These are phyloP conservation scores for Parachaetomium inaequale DNA, from an alignment of 495 filamentous ascomycete genomes.

Conservation along the genomic window DNA sequence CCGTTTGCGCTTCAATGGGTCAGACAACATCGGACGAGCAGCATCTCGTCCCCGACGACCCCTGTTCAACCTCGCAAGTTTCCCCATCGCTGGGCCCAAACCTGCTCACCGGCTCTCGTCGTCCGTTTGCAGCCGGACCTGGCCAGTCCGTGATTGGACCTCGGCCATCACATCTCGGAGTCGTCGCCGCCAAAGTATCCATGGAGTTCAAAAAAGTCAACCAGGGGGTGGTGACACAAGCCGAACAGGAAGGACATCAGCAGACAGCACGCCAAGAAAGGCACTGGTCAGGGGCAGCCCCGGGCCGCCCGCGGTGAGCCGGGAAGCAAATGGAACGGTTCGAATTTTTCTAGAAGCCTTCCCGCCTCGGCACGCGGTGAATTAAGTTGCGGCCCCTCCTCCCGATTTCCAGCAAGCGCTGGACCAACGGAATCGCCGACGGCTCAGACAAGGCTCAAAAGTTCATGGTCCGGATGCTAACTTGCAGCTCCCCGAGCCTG, in stretches of 20 bases:
- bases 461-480: not conserved
- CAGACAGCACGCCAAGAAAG: conserved; percentile 9
- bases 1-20: not conserved
- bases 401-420: not conserved
- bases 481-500: not conserved
- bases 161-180: not conserved
- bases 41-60: not conserved
- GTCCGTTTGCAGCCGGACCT: not conserved
- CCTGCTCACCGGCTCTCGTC: not conserved
- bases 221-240: not conserved
- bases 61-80: not conserved
- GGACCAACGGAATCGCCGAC: not conserved
- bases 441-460: not conserved
- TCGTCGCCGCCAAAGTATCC: not conserved
- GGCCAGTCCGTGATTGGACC: not conserved
- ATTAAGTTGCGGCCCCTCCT: not conserved
- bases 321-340: not conserved
- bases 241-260: not conserved
- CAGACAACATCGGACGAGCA: not conserved
- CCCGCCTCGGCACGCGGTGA: conserved; percentile 6
- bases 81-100: not conserved
- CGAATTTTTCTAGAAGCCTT: conserved; percentile 22
- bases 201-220: not conserved
- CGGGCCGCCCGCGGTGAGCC: not conserved
- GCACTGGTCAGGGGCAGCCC: conserved; percentile 15